Evolutionary conservation across 495 filamentous ascomycete genomes (phyloP), one percentile per base, ranked within the genome.

Genomic region (Hyphodiscus hymeniophilus): DNA sequence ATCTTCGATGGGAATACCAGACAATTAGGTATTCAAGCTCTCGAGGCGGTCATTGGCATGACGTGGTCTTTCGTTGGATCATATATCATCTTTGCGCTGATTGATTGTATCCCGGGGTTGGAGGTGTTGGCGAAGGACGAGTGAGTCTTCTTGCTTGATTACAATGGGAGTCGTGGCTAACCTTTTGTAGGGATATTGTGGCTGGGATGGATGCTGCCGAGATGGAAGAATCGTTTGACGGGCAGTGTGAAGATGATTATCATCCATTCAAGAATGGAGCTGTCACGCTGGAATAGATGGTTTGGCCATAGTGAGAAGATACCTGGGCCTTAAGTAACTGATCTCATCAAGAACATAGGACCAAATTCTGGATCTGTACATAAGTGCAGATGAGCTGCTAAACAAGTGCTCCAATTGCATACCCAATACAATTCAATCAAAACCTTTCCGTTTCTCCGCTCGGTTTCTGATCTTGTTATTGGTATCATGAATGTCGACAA

Each of bases 1-100:
- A 94, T 87, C 84, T 66, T 97, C 49, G 90, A 95, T 69, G 79
- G 82, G 21, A 74, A 96, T 71, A 92, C 82, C 75, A 75, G 85
- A 38, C 91, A 97, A 60, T 71, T 95, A 0, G 85, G 75, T 15
- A 85, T 88, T 64, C 91, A 95, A 64, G 67, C 94, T 40, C 84
- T 88, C 31, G 90, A 94, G 64, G 91, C 87, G 0, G 70, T 86
- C 42, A 72, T 85, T 8, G 89, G 89, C 39, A 82, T 87, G 52
- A 76, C 74, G 20, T 96, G 95, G 68, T 87, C 89, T 3, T 95
- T 97, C 60, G 72, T 75, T 43, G 85, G 85, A 23, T 87, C 87
- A 18, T 85, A 81, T 64, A 65, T 94, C 45, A 94, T 97, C 55
- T 74, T 94, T 21, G 85, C 90, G 56, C 40, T 92, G 48, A 80